Evolutionary conservation across 192 early-diverging fungal genomes (phyloP).

Genomic region (Podila clonocystis): DNA sequence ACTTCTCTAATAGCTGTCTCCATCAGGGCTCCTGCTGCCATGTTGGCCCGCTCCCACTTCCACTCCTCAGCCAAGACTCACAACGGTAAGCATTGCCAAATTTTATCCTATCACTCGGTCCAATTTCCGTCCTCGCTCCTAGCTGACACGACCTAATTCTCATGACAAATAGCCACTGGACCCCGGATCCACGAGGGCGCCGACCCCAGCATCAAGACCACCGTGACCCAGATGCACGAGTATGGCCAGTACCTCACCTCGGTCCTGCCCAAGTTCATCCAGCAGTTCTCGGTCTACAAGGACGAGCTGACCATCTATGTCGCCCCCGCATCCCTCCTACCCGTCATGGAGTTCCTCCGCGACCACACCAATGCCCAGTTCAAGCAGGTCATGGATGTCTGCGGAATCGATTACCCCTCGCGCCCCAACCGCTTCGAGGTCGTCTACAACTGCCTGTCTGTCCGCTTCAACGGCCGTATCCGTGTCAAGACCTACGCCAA

Average conservation of each 20-base stretch:
- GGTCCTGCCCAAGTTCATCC: slow-evolving; percentile 93
- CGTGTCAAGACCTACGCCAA: slow-evolving; percentile 97
- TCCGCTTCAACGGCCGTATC: slow-evolving; percentile 94
- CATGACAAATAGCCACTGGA: slow-evolving; percentile 16
- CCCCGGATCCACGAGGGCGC: slow-evolving; percentile 46
- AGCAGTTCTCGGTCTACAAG: slow-evolving; percentile 98
- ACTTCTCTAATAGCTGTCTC: no score
- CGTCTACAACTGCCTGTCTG: slow-evolving; percentile 90
- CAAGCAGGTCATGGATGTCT: slow-evolving; percentile 90
- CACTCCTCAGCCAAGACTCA: slow-evolving; percentile 38
- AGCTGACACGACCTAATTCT: no score
- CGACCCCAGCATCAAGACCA: slow-evolving; percentile 38
- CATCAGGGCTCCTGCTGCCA: slow-evolving; percentile 28
- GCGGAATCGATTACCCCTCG: slow-evolving; percentile 94
- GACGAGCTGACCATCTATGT: slow-evolving; percentile 97
- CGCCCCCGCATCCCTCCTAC: slow-evolving; percentile 81
- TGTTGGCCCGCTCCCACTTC: slow-evolving; percentile 37
- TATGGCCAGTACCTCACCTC: slow-evolving; percentile 89
- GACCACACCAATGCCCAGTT: slow-evolving; percentile 94
- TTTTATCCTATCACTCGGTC: no score
- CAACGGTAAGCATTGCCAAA: slow-evolving; percentile 17
- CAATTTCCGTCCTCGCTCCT: no score
- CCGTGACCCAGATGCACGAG: slow-evolving; percentile 69
- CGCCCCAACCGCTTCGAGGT: slow-evolving; percentile 97
- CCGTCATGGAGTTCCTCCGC: slow-evolving; percentile 89